Evolutionary conservation across 148 eudicot species (phyloP).

Genomic region (Persicaria maculosa): DNA sequence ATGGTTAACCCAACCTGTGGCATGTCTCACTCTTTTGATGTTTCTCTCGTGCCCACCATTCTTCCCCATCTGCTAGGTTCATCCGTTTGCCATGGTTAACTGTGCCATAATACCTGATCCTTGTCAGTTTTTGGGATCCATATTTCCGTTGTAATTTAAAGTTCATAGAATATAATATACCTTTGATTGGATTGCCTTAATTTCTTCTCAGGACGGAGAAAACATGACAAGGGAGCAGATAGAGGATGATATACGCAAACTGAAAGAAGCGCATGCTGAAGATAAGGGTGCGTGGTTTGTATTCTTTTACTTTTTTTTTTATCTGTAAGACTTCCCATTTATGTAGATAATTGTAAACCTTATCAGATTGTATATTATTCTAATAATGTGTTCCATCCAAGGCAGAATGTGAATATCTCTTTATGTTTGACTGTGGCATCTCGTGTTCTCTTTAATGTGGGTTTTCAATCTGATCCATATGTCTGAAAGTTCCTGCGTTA

Average conservation of each 20-base stretch:
- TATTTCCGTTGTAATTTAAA: not conserved
- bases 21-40: not conserved
- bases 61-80: not conserved
- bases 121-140: not conserved
- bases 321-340: not conserved
- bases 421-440: not conserved
- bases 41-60: not conserved
- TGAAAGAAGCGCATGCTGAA: conserved; percentile 89
- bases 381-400: not conserved
- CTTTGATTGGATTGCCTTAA: not conserved
- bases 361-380: not conserved
- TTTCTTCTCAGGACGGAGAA: conserved; percentile 64
- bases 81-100: not conserved
- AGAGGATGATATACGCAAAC: conserved; percentile 75
- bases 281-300: conserved; percentile 65
- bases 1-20: not conserved
- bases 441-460: not conserved
- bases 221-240: conserved; percentile 89
- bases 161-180: not conserved
- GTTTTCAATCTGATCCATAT: not conserved
- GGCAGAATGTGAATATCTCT: not conserved
- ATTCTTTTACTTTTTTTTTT: conserved; percentile 2
- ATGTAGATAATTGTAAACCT: not conserved
- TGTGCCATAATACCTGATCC: not conserved
- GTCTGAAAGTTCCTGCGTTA: no score